These are phyloP conservation scores for Alternaria tenuissima DNA, from an alignment of 2,329 filamentous ascomycete genomes.

Conservation along the genomic window DNA sequence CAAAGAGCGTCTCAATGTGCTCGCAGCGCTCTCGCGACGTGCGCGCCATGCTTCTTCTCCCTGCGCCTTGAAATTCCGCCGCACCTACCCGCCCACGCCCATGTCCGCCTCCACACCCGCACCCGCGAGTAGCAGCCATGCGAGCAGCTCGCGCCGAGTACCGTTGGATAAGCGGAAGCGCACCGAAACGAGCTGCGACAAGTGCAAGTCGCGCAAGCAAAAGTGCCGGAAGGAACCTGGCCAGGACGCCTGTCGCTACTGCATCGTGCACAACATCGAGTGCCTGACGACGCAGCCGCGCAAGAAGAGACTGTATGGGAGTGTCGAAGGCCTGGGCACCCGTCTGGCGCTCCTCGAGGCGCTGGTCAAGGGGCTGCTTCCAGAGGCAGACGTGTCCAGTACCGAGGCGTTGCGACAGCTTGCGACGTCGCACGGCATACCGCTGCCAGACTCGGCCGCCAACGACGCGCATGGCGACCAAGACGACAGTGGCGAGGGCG, in stretches of 20 bases:
- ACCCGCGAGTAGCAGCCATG: constrained; percentile 14
- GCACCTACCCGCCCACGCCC: constrained; percentile 13
- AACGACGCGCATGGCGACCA: constrained; percentile 27
- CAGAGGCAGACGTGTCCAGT: constrained; percentile 54
- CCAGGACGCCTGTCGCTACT: constrained; percentile 54
- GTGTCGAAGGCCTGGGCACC: constrained; percentile 53
- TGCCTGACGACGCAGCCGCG: constrained; percentile 56
- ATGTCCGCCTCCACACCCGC: constrained; percentile 18
- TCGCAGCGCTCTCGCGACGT: constrained; percentile 7
- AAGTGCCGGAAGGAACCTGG: constrained; percentile 54
- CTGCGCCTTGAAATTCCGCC: constrained; percentile 15
- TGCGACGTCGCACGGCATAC: constrained; percentile 51
- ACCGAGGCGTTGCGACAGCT: constrained; percentile 53
- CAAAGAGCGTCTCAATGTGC: constrained; percentile 7
- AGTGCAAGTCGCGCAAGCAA: constrained; percentile 58
- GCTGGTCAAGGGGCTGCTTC: constrained; percentile 55
- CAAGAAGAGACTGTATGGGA: constrained; percentile 56
- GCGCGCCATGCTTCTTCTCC: constrained; percentile 20
- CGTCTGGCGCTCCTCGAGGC: constrained; percentile 55
- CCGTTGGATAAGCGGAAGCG: constrained; percentile 56
- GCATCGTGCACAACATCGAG: constrained; percentile 51
- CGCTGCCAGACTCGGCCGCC: constrained; percentile 43
- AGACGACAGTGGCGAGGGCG: constrained; percentile 28
- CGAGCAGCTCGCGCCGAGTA: constrained; percentile 46
- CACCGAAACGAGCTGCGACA: constrained; percentile 57